Conservation (phyloP, 257 asterid genomes). For the Nicotiana otophora region DNA sequence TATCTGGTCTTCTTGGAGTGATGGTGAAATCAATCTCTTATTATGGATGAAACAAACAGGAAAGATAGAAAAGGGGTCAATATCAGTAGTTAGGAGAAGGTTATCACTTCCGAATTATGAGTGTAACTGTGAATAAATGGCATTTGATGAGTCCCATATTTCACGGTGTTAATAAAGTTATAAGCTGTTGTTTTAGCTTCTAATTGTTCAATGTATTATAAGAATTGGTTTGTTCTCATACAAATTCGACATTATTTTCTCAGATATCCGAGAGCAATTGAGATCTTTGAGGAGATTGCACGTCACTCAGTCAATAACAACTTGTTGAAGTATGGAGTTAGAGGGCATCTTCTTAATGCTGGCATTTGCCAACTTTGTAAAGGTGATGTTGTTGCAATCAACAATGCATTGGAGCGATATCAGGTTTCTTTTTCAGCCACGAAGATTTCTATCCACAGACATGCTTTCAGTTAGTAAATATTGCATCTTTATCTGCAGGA, state of each 20-base stretch:
- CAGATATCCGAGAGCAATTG: conserved; percentile 85
- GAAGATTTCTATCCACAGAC: not conserved
- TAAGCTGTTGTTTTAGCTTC: not conserved
- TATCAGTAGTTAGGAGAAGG: not conserved
- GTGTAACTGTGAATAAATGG: not conserved
- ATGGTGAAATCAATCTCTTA: not conserved
- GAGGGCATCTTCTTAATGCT: conserved; percentile 98
- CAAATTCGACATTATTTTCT: conserved; percentile 10
- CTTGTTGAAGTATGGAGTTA: conserved; percentile 93
- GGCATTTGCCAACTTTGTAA: conserved; percentile 96
- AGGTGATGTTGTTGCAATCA: conserved; percentile 86
- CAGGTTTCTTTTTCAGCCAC: conserved; percentile 32
- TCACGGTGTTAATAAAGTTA: not conserved
- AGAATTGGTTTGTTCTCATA: not conserved
- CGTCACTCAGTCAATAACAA: conserved; percentile 76
- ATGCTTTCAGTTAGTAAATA: conserved; percentile 1
- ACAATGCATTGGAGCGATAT: conserved; percentile 82
- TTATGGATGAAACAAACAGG: not conserved
- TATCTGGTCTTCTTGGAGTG: not conserved
- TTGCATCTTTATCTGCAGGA: conserved; percentile 46
- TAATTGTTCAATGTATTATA: not conserved
- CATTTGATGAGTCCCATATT: not conserved
- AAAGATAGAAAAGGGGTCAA: not conserved
- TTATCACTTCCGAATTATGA: not conserved
- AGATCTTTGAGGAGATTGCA: conserved; percentile 88